phyloP scores from a whole-genome alignment of 805 yeast species.

The Saccharomycopsis selenospora region DNA sequence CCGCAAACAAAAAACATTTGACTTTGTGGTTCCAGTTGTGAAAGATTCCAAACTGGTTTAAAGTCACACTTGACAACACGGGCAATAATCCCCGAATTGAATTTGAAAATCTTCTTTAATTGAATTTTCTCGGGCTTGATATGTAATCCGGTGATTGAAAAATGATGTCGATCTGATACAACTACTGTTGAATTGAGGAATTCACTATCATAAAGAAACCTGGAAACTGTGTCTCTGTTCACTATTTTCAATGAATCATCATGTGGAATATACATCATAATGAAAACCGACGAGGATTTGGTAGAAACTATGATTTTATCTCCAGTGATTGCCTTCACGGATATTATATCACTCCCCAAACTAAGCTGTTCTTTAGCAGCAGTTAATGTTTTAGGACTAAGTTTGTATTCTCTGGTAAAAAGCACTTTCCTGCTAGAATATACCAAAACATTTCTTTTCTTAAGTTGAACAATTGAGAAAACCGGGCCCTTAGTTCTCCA shows the following conservation, averaged over 20 bases:
- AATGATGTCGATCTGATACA: conserved; percentile 11
- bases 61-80: background rate
- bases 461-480: conserved; percentile 7
- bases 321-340: background rate
- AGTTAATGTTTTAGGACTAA: conserved; percentile 3
- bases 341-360: conserved; percentile 11
- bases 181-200: conserved; percentile 2
- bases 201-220: conserved; percentile 2
- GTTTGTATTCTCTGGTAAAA: conserved; percentile 8
- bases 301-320: conserved; percentile 8
- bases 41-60: background rate
- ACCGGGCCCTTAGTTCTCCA: conserved; percentile 17
- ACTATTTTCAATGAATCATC: background rate
- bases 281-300: conserved; percentile 1
- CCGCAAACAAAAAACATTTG: conserved; percentile 8
- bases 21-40: background rate
- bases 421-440: conserved; percentile 12
- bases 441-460: conserved; percentile 3
- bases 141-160: conserved; percentile 6
- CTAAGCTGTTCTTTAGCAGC: conserved; percentile 4
- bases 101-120: background rate
- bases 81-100: background rate
- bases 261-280: background rate
- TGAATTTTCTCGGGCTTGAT: background rate
- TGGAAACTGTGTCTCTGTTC: conserved; percentile 3